phyloP scores from a whole-genome alignment of 1,284 basidiomycete species.

The Pseudomicrostroma phylloplanum region DNA sequence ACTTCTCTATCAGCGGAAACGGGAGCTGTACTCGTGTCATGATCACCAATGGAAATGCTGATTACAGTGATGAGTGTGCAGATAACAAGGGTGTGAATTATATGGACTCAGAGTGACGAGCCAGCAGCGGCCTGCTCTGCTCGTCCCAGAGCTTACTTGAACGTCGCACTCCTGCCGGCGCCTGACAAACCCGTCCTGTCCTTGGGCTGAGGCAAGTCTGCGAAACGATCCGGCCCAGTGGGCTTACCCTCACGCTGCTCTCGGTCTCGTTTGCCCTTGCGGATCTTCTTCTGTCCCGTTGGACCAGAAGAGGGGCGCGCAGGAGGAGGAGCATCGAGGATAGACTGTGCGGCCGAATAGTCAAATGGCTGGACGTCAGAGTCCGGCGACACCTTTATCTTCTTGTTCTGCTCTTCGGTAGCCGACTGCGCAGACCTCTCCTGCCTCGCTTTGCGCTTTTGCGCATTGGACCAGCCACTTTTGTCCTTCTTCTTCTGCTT shows the following conservation, averaged over 20 bases:
- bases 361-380: slow-evolving; percentile 7
- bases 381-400: background rate
- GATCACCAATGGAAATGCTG: no score
- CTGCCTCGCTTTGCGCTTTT: slow-evolving; percentile 11
- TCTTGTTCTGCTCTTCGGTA: slow-evolving; percentile 7
- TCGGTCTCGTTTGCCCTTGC: slow-evolving; percentile 8
- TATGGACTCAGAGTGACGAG: no score
- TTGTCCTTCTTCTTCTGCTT: slow-evolving; percentile 9
- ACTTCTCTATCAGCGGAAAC: no score
- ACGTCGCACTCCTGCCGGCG: slow-evolving; percentile 1
- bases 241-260: background rate
- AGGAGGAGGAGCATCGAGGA: slow-evolving; percentile 6
- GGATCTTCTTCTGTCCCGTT: slow-evolving; percentile 8
- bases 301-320: background rate
- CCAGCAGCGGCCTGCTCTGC: no score
- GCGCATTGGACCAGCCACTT: slow-evolving; percentile 6
- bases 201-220: background rate
- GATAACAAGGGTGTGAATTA: no score
- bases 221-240: slow-evolving; percentile 5
- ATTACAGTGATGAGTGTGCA: no score
- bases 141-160: background rate
- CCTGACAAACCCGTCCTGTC: background rate
- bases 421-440: background rate
- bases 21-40: no score
- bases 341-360: slow-evolving; percentile 2